These are phyloP conservation scores for Pseudogymnoascus sp. DNA, from an alignment of 2,329 filamentous ascomycete genomes.

Conservation along the genomic window DNA sequence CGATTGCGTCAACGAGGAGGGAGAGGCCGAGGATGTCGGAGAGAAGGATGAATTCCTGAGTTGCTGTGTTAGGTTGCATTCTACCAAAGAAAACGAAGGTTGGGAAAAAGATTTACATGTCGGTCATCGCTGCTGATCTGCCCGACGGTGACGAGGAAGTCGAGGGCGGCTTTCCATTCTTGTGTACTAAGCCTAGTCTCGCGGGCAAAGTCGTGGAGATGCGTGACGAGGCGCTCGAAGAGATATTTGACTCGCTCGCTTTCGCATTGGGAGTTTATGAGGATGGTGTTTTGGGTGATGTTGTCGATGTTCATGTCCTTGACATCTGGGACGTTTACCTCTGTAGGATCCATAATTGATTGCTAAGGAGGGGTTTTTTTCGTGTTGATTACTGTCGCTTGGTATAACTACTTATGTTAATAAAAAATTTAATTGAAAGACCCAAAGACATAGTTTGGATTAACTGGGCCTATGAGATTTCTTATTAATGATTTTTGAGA, in stretches of 20 bases:
- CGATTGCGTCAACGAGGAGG: slow-evolving; percentile 73
- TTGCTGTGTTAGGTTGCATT: background rate
- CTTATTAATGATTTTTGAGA: background rate
- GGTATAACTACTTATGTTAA: background rate
- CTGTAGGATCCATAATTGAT: slow-evolving; percentile 35
- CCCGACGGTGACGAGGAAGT: no score
- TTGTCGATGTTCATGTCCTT: slow-evolving; percentile 72
- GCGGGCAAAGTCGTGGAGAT: no score
- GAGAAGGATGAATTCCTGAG: slow-evolving; percentile 71
- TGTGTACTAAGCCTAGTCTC: no score
- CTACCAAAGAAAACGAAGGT: background rate
- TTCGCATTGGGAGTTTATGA: slow-evolving; percentile 64
- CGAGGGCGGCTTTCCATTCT: no score
- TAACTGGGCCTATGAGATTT: background rate
- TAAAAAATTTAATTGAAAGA: background rate
- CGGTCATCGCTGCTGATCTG: no score
- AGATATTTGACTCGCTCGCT: slow-evolving; percentile 64
- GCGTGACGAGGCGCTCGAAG: slow-evolving; percentile 35
- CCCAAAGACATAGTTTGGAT: background rate
- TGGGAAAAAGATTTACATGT: background rate
- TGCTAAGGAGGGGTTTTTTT: background rate
- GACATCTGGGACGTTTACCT: slow-evolving; percentile 43
- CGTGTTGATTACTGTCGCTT: background rate
- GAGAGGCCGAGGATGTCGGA: slow-evolving; percentile 74
- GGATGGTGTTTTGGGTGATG: slow-evolving; percentile 68